These are phyloP conservation scores for Gillenia trifoliata DNA, from an alignment of 306 rosid species.

Conservation along the genomic window DNA sequence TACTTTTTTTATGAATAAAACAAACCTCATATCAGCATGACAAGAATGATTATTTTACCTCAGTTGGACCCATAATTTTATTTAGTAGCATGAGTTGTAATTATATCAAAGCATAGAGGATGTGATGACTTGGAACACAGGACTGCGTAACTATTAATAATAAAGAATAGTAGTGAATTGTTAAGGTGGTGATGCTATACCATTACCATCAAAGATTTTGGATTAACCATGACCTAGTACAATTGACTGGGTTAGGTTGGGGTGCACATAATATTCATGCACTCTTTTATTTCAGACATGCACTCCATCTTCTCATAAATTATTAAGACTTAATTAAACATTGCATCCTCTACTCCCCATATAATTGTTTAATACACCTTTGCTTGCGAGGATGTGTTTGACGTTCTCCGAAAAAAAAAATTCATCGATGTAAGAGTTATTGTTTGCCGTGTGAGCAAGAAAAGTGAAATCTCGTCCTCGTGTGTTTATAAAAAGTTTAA, in stretches of 20 bases:
- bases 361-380: neutral
- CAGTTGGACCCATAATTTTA: neutral
- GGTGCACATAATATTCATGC: neutral
- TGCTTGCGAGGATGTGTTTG: slow-evolving; percentile 9
- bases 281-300: slow-evolving; percentile 7
- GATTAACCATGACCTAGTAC: neutral
- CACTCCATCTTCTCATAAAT: slow-evolving; percentile 4
- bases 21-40: neutral
- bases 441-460: neutral
- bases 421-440: neutral
- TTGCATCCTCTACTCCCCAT: neutral
- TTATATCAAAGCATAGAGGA: neutral
- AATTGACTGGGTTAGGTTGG: neutral
- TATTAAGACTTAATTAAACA: neutral
- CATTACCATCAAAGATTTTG: too few relatives aligned
- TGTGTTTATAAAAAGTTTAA: too few relatives aligned
- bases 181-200: neutral
- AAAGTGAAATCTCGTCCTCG: neutral
- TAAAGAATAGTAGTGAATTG: slow-evolving; percentile 7
- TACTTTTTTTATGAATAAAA: too few relatives aligned
- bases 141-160: slow-evolving; percentile 7
- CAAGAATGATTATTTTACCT: neutral
- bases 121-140: neutral
- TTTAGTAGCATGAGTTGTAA: neutral
- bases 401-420: neutral